These are phyloP conservation scores for Garcia nutans DNA, from an alignment of 345 rosid genomes.

Conservation along the genomic window DNA sequence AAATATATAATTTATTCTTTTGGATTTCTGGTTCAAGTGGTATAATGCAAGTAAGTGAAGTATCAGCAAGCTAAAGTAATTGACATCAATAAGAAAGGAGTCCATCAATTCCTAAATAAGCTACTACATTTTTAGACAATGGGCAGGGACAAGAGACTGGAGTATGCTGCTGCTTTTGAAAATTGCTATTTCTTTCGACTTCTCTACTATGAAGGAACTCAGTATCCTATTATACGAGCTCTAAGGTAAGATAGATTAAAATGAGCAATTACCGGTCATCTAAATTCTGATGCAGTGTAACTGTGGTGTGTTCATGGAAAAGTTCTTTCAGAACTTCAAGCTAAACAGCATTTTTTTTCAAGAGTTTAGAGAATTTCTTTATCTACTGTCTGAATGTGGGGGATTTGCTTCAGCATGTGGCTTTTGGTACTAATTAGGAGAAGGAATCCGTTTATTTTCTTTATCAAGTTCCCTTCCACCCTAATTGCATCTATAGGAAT, in stretches of 20 bases:
- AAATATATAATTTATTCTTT: constrained; percentile 1
- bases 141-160: constrained; percentile 88
- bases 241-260: constrained; percentile 47
- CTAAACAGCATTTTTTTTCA: not conserved
- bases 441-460: not conserved
- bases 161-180: constrained; percentile 83
- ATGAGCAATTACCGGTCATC: not conserved
- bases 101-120: constrained; percentile 15
- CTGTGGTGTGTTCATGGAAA: not conserved
- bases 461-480: too few species aligned
- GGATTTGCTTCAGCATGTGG: not conserved
- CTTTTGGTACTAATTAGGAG: not conserved
- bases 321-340: not conserved
- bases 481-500: too few species aligned
- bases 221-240: constrained; percentile 97
- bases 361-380: too few species aligned
- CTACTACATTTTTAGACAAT: constrained; percentile 53
- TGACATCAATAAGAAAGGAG: not conserved
- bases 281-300: not conserved
- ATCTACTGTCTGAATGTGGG: not conserved
- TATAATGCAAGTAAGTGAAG: constrained; percentile 82
- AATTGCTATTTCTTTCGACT: constrained; percentile 82
- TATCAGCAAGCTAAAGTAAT: not conserved
- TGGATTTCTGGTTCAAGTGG: constrained; percentile 60
- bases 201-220: constrained; percentile 89